These are phyloP conservation scores for Hymenoscyphus scutula DNA, from an alignment of 2,329 filamentous ascomycete genomes.

Conservation along the genomic window DNA sequence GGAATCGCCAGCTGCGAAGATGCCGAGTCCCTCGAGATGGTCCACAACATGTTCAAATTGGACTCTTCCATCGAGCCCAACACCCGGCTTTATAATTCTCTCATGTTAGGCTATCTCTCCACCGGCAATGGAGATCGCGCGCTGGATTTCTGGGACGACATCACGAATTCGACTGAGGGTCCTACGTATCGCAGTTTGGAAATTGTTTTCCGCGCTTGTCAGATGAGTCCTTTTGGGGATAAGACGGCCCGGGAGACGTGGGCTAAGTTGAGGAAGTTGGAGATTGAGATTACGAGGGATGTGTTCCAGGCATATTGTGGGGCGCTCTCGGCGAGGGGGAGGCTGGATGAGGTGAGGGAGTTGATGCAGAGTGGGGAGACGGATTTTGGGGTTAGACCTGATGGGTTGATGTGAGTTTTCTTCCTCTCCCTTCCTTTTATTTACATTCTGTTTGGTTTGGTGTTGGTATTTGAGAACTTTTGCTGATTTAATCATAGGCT, in stretches of 20 bases:
- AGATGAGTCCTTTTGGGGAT: slow-evolving; percentile 58
- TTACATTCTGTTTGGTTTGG: neutral
- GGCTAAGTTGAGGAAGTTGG: slow-evolving; percentile 68
- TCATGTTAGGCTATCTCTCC: slow-evolving; percentile 82
- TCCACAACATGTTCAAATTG: slow-evolving; percentile 93
- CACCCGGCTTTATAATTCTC: slow-evolving; percentile 74
- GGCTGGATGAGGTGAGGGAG: slow-evolving; percentile 64
- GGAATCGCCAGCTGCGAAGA: slow-evolving; percentile 65
- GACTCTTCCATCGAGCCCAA: slow-evolving; percentile 76
- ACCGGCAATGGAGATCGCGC: slow-evolving; percentile 65
- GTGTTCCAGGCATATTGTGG: slow-evolving; percentile 77
- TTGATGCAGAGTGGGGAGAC: slow-evolving; percentile 66
- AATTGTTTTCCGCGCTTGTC: slow-evolving; percentile 77
- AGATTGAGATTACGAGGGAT: slow-evolving; percentile 70
- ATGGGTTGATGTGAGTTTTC: slow-evolving; percentile 65
- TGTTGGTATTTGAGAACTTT: neutral
- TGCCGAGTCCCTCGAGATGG: slow-evolving; percentile 64
- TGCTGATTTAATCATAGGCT: slow-evolving; percentile 49
- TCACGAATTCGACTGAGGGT: slow-evolving; percentile 80
- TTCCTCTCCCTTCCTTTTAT: neutral
- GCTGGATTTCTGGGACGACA: slow-evolving; percentile 79
- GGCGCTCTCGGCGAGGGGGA: slow-evolving; percentile 70
- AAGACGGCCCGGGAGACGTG: slow-evolving; percentile 65
- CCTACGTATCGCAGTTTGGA: slow-evolving; percentile 79
- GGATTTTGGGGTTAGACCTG: slow-evolving; percentile 65